Evolutionary conservation across 306 rosid genomes (phyloP).

Genomic region (Vachellia pachyceras): DNA sequence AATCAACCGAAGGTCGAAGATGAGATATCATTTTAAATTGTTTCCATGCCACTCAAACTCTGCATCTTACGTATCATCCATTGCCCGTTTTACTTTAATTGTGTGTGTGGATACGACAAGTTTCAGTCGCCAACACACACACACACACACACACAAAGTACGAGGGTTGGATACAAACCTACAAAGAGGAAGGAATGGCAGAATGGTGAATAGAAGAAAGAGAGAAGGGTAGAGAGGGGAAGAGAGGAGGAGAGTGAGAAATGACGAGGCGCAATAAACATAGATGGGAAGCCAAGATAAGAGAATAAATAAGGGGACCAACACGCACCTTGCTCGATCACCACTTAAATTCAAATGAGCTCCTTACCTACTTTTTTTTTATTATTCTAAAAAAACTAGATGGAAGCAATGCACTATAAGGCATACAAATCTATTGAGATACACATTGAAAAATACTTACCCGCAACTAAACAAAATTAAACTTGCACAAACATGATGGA

Average conservation of each 20-base stretch:
- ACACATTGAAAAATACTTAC: not conserved
- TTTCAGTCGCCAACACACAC: too few species aligned
- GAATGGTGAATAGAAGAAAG: not conserved
- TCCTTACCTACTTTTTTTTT: not conserved
- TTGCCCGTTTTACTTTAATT: not conserved
- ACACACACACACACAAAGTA: too few species aligned
- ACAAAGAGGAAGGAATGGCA: too few species aligned
- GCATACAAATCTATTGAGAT: too few species aligned
- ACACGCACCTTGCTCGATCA: slow-evolving; percentile 23
- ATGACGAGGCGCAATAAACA: slow-evolving; percentile 67
- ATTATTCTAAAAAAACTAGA: not conserved
- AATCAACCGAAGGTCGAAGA: not conserved
- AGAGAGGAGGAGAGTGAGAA: slow-evolving; percentile 51
- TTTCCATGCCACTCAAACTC: not conserved
- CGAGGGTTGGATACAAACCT: too few species aligned
- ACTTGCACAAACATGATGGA: too few species aligned
- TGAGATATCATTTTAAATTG: not conserved
- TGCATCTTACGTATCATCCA: not conserved
- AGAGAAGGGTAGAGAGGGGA: slow-evolving; percentile 10
- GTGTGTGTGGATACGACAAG: too few species aligned
- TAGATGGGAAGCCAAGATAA: slow-evolving; percentile 1
- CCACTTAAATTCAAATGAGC: too few species aligned
- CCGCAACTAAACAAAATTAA: not conserved
- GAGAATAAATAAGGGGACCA: slow-evolving; percentile 8
- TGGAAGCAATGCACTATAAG: too few species aligned